A percentile compares a stretch with the other conserved stretches of the same genome.
Evolutionary conservation across 192 early-diverging fungal genomes (phyloP).

Genomic region (Diversispora epigaea): DNA sequence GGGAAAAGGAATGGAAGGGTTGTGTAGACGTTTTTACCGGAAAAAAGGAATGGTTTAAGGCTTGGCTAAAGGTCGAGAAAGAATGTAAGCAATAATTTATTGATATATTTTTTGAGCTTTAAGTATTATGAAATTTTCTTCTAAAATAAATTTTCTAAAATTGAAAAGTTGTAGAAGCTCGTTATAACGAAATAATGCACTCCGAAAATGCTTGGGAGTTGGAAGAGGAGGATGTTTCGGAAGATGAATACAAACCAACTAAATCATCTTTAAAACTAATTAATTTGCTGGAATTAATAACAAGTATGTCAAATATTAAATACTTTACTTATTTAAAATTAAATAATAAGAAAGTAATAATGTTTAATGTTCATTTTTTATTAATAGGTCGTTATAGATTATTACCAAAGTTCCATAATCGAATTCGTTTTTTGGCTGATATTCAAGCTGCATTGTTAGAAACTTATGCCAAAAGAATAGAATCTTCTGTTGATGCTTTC

Average conservation of each 20-base stretch:
- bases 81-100: slow-evolving; percentile 44
- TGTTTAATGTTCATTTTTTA: not conserved
- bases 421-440: slow-evolving; percentile 56
- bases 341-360: not conserved
- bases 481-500: slow-evolving; percentile 52
- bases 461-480: slow-evolving; percentile 53
- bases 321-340: slow-evolving; percentile 25
- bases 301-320: slow-evolving; percentile 44
- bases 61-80: slow-evolving; percentile 71
- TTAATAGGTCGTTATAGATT: slow-evolving; percentile 54
- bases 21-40: slow-evolving; percentile 54
- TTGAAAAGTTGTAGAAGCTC: slow-evolving; percentile 51
- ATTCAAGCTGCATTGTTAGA: slow-evolving; percentile 64
- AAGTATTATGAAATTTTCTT: not conserved
- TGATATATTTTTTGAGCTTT: not conserved
- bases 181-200: slow-evolving; percentile 63
- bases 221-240: slow-evolving; percentile 49
- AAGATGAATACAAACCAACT: slow-evolving; percentile 59
- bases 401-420: slow-evolving; percentile 58
- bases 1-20: slow-evolving; percentile 43
- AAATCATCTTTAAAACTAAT: slow-evolving; percentile 60
- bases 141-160: not conserved
- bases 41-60: slow-evolving; percentile 57
- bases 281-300: slow-evolving; percentile 61
- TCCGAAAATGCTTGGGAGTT: slow-evolving; percentile 64